Base-by-base conservation (phyloP, 257 asterid species). In the Prunella vulgaris region DNA sequence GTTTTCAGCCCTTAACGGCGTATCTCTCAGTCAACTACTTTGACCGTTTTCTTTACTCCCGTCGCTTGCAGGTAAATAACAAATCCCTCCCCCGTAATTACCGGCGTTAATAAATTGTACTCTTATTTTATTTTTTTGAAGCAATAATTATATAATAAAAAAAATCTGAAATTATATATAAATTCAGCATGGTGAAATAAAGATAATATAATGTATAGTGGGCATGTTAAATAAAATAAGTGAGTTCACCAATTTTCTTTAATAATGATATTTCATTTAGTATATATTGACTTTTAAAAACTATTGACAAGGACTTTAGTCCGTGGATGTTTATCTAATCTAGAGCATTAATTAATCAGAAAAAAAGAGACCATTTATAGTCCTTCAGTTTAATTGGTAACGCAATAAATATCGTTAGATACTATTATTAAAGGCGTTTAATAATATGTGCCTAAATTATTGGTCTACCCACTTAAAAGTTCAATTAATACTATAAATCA, bases 21-120 rank as follows among this genome's bases (percentile, higher is more conserved):
- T 93, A 83, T 82, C 96, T 93, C 68, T 71, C 98, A 78, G 94
- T 90, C 74, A 88, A 77, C 79, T 93, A 93, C 77, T 81, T 93
- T 13, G 98, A 93, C 77, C 96, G 98, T 46, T 89, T 90, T 71
- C 86, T 90, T 17, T 57, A 71, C 82, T 75, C 86, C 60, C 86
- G 87, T 76, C 87, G 74, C 56, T 57, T 85, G 74, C 97, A 94
- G 93, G 97, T 90, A 88, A 17, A 95, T 90, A 86, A 81, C 64
- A 21, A 17, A 53, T 20, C 69, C 69, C 64, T 83, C 64, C 70
- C 78, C 67, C 54, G 76, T 60, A 58, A 68, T 7, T 52, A 54
- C 60, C 35, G 13, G 51, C 60, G 40, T 49, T 52, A 22, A 1
- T 9, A 69, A 37, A 37, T 30, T 6, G 20, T 46, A n/a, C 5